These are phyloP conservation scores for Entomophthora muscae DNA, from an alignment of 371 early-diverging fungal genomes.

Conservation along the genomic window DNA sequence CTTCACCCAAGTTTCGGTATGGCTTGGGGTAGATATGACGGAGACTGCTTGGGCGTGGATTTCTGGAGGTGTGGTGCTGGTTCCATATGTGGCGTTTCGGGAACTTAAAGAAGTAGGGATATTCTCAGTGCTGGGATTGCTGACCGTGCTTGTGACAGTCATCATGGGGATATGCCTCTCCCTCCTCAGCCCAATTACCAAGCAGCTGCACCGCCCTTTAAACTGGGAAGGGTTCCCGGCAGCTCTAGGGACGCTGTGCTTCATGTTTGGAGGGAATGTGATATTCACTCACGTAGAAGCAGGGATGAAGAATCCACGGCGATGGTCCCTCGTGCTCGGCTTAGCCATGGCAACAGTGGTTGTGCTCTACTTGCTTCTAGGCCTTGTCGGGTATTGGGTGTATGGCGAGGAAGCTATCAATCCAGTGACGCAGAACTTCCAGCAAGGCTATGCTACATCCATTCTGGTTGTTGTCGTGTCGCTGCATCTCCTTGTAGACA, in stretches of 20 bases:
- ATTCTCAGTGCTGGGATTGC: conserved; percentile 25
- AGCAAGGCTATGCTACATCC: neutral
- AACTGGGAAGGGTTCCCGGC: conserved; percentile 5
- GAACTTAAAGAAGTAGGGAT: conserved; percentile 10
- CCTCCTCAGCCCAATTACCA: too few species aligned
- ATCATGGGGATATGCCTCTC: too few species aligned
- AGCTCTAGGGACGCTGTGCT: conserved; percentile 37
- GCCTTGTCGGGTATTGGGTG: conserved; percentile 59
- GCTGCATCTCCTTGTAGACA: neutral
- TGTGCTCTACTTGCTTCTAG: conserved; percentile 50
- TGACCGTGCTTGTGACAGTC: too few species aligned
- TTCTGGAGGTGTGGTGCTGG: neutral
- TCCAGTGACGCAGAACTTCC: neutral
- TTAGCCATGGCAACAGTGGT: conserved; percentile 54
- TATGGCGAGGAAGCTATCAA: conserved; percentile 29
- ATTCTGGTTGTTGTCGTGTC: neutral
- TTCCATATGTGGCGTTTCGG: neutral
- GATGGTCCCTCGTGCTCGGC: conserved; percentile 50
- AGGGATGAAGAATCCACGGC: conserved; percentile 30
- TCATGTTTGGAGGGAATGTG: conserved; percentile 61
- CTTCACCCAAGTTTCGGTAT: neutral
- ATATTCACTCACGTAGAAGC: conserved; percentile 37
- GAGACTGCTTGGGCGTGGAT: neutral
- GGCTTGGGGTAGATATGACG: neutral
- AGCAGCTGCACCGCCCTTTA: neutral